Percentiles rank a stretch among this genome's conserved stretches.
These are phyloP conservation scores for Cantharellus anzutake DNA, from an alignment of 768 basidiomycete genomes.

Conservation along the genomic window DNA sequence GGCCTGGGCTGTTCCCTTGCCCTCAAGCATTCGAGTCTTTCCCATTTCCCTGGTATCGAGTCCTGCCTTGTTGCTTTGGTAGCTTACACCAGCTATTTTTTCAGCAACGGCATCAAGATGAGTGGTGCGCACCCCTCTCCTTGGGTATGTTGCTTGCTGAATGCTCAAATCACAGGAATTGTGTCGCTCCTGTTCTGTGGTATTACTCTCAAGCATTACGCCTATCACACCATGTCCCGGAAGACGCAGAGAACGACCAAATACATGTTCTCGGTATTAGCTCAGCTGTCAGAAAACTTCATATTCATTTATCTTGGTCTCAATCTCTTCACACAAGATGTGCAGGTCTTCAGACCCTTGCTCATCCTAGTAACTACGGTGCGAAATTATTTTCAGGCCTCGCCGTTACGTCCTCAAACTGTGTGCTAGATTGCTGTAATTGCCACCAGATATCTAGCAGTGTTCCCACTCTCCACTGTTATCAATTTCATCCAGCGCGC, in stretches of 20 bases:
- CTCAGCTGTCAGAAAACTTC: constrained; percentile 93
- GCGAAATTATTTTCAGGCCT: constrained; percentile 7
- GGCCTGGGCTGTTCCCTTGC: constrained; percentile 82
- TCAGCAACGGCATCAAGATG: constrained; percentile 91
- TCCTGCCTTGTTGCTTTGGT: constrained; percentile 89
- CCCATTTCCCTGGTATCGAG: constrained; percentile 81
- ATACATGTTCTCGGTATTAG: constrained; percentile 88
- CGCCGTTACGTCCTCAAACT: not conserved
- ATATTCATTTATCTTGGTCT: constrained; percentile 99
- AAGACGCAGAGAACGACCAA: constrained; percentile 86
- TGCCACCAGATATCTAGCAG: constrained; percentile 87
- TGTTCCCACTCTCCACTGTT: constrained; percentile 83
- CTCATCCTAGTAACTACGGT: constrained; percentile 83
- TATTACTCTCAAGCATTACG: constrained; percentile 97
- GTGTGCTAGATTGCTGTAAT: constrained; percentile 47
- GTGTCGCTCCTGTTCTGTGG: constrained; percentile 97
- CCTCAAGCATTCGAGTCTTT: constrained; percentile 83
- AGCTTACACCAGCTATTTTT: constrained; percentile 96
- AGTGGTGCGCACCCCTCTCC: constrained; percentile 18
- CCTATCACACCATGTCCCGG: constrained; percentile 98
- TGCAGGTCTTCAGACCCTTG: constrained; percentile 80
- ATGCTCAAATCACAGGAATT: constrained; percentile 42
- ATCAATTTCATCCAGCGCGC: constrained; percentile 84
- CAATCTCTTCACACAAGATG: constrained; percentile 78
- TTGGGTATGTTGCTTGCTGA: not conserved